These are phyloP conservation scores for Penicillium nordicum DNA, from an alignment of 2,329 filamentous ascomycete species.

Conservation along the genomic window DNA sequence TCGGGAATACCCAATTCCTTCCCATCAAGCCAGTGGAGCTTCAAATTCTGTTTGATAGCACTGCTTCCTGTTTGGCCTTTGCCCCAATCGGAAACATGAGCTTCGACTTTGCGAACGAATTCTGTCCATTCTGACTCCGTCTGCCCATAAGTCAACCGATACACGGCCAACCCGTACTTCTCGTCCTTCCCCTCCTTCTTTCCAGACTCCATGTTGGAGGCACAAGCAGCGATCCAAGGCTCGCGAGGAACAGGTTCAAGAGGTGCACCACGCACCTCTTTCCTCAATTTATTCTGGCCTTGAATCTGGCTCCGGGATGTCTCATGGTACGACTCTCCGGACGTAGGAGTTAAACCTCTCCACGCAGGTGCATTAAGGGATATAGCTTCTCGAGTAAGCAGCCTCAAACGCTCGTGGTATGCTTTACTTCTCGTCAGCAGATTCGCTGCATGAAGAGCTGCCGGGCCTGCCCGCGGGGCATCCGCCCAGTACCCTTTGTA, in stretches of 20 bases:
- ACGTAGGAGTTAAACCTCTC: not conserved
- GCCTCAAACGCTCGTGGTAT: conserved; percentile 10
- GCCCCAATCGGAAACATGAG: conserved; percentile 26
- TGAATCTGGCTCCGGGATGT: conserved; percentile 1
- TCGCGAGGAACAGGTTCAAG: conserved; percentile 12
- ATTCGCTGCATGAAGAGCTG: not conserved
- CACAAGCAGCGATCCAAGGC: conserved; percentile 17
- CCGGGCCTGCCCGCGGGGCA: not conserved
- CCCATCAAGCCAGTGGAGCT: conserved; percentile 28
- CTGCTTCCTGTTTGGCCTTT: conserved; percentile 17
- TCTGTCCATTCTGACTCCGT: conserved; percentile 22
- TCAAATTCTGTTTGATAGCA: conserved; percentile 19
- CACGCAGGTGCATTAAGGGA: not conserved
- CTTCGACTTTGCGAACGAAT: conserved; percentile 21
- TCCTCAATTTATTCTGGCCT: conserved; percentile 12
- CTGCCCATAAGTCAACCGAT: conserved; percentile 23
- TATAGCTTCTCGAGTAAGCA: conserved; percentile 1
- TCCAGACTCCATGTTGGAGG: not conserved
- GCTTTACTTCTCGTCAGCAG: not conserved
- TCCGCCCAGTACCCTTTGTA: conserved; percentile 18
- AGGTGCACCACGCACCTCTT: conserved; percentile 12
- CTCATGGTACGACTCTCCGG: not conserved
- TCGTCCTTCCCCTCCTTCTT: not conserved
- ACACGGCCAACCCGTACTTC: conserved; percentile 20
- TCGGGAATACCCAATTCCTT: conserved; percentile 18